phyloP scores from a whole-genome alignment of 2,329 filamentous ascomycete genomes.

The Fusarium sp. region DNA sequence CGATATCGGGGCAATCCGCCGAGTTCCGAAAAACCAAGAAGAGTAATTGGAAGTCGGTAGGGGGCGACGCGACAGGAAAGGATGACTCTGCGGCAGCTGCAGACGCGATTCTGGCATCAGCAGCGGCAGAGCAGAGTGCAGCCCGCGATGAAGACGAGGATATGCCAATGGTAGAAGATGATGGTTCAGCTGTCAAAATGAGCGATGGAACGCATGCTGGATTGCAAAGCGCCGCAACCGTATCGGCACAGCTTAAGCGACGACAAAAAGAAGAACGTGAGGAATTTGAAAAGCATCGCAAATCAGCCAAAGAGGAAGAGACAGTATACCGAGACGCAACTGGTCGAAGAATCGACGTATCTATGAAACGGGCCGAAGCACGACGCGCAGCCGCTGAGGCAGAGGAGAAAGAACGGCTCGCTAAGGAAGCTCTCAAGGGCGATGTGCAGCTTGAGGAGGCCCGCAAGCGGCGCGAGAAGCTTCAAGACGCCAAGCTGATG shows the following conservation, averaged over 20 bases:
- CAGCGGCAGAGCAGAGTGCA: conserved; percentile 73
- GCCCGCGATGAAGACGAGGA: conserved; percentile 61
- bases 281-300: conserved; percentile 59
- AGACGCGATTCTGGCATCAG: conserved; percentile 80
- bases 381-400: conserved; percentile 73
- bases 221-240: conserved; percentile 83
- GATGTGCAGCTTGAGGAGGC: conserved; percentile 83
- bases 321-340: conserved; percentile 96
- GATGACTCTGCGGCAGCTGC: conserved; percentile 70
- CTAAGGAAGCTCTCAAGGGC: conserved; percentile 79
- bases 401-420: conserved; percentile 76
- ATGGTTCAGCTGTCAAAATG: conserved; percentile 73
- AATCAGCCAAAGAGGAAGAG: conserved; percentile 70
- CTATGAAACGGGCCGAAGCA: conserved; percentile 89
- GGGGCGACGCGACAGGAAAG: conserved; percentile 49
- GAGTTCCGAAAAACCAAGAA: conserved; percentile 82
- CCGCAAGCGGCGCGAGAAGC: conserved; percentile 70
- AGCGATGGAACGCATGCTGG: conserved; percentile 89
- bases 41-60: conserved; percentile 82
- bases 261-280: conserved; percentile 73
- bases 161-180: conserved; percentile 59
- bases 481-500: conserved; percentile 87
- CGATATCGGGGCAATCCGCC: conserved; percentile 63
- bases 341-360: conserved; percentile 91
- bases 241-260: conserved; percentile 75